Conservation (phyloP, 208 protist genomes). For the Wallacemonas sp. region DNA sequence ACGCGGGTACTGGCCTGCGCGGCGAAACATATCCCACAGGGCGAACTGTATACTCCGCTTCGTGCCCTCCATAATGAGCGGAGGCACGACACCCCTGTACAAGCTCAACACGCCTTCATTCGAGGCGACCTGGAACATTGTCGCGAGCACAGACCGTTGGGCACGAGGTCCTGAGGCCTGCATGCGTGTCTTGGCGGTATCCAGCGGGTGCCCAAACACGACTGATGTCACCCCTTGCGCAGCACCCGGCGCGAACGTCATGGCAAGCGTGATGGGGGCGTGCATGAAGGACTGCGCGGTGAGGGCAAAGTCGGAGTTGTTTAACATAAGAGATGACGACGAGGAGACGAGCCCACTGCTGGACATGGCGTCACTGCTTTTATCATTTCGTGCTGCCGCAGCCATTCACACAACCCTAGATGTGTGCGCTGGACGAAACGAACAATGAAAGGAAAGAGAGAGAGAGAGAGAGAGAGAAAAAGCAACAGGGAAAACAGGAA, state of each 20-base stretch:
- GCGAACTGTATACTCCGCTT: conserved; percentile 90
- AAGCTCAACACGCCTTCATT: conserved; percentile 71
- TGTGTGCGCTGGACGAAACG: neutral
- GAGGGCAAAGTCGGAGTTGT: neutral
- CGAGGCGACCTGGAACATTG: conserved; percentile 58
- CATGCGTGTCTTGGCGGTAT: conserved; percentile 90
- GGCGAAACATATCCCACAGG: conserved; percentile 68
- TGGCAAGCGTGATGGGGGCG: neutral
- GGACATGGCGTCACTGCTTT: neutral
- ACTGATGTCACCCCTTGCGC: conserved; percentile 74
- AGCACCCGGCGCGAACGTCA: conserved; percentile 64
- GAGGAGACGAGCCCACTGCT: neutral
- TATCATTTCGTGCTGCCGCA: neutral
- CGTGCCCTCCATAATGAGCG: conserved; percentile 72
- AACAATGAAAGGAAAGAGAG: conserved; percentile 8
- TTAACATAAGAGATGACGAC: neutral
- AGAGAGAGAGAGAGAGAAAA: neutral
- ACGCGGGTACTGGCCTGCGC: neutral
- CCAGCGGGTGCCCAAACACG: conserved; percentile 80
- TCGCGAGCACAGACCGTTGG: conserved; percentile 35
- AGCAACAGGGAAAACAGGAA: neutral
- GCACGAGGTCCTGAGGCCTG: conserved; percentile 65
- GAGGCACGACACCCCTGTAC: conserved; percentile 78
- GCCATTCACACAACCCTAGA: neutral
- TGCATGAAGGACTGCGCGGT: neutral